Conservation (phyloP, 1,139 yeast species). For the Petasospora rhodanensis region DNA sequence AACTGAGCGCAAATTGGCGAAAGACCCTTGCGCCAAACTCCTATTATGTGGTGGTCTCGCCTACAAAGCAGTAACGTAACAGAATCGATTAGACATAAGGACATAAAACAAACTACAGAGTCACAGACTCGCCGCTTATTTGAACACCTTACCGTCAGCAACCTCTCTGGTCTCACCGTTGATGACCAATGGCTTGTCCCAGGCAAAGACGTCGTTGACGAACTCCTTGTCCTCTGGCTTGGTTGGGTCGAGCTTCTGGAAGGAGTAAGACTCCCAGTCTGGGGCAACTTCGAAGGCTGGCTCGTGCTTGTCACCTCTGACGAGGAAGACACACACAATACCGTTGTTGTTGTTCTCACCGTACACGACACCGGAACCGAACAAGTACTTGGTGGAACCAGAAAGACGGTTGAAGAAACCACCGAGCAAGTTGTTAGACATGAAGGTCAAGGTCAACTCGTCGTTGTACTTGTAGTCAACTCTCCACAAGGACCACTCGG, state of each 20-base stretch:
- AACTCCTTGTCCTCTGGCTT: constrained; percentile 65
- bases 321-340: constrained; percentile 89
- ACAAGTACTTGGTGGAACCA: constrained; percentile 90
- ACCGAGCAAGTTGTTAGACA: constrained; percentile 98
- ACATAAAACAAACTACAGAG: background rate
- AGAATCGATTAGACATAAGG: too few relatives aligned
- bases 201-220: constrained; percentile 74
- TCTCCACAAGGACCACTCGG: constrained; percentile 94
- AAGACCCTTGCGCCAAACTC: too few relatives aligned
- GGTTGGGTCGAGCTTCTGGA: constrained; percentile 63
- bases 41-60: too few relatives aligned
- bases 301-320: constrained; percentile 86
- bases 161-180: constrained; percentile 65
- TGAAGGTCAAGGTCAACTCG: constrained; percentile 92
- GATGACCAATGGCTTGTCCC: constrained; percentile 73
- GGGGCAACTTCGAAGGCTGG: constrained; percentile 99
- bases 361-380: constrained; percentile 90
- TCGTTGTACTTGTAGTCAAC: constrained; percentile 97
- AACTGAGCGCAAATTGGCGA: too few relatives aligned
- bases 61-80: too few relatives aligned
- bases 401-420: constrained; percentile 96
- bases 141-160: constrained; percentile 81
- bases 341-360: constrained; percentile 99
- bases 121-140: too few relatives aligned
- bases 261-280: constrained; percentile 90